Conservation (phyloP, 306 rosid species). For the Herpetospermum pedunculosum region DNA sequence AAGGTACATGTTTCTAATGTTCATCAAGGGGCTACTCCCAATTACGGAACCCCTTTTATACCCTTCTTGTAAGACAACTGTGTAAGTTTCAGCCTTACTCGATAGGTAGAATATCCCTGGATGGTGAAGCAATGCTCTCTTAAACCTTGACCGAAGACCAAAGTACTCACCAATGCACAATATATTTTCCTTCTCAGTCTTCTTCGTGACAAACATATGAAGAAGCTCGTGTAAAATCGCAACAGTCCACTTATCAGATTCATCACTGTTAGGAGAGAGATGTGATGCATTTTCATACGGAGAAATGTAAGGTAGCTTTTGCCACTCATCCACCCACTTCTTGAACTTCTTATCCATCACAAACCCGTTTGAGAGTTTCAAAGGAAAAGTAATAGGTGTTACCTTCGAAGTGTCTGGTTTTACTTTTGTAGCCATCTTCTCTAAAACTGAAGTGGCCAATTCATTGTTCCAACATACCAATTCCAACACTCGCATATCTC, state of each 20-base stretch:
- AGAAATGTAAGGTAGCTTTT: slow-evolving; percentile 59
- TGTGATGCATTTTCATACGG: slow-evolving; percentile 63
- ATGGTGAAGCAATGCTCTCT: slow-evolving; percentile 55
- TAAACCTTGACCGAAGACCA: slow-evolving; percentile 66
- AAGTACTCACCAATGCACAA: slow-evolving; percentile 53
- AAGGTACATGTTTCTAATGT: slow-evolving; percentile 47
- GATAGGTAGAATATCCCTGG: slow-evolving; percentile 79
- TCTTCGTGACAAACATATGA: slow-evolving; percentile 61
- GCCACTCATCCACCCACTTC: slow-evolving; percentile 75
- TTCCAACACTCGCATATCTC: slow-evolving; percentile 32
- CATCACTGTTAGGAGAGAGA: slow-evolving; percentile 41
- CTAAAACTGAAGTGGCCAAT: slow-evolving; percentile 42
- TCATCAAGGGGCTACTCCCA: slow-evolving; percentile 40
- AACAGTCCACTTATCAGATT: slow-evolving; percentile 62
- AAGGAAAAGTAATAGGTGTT: slow-evolving; percentile 28
- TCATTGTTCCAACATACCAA: slow-evolving; percentile 74
- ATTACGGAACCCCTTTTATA: slow-evolving; percentile 63
- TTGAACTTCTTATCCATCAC: slow-evolving; percentile 62
- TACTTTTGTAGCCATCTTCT: slow-evolving; percentile 22
- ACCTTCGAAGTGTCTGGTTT: background rate
- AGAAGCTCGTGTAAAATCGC: slow-evolving; percentile 77
- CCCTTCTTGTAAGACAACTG: slow-evolving; percentile 65
- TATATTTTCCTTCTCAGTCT: slow-evolving; percentile 51
- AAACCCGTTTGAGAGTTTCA: slow-evolving; percentile 54
- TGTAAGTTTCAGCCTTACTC: slow-evolving; percentile 50